Evolutionary conservation across 495 filamentous ascomycete species (phyloP), one percentile per base, ranked within the genome.

Genomic region (Hamigera avellanea): DNA sequence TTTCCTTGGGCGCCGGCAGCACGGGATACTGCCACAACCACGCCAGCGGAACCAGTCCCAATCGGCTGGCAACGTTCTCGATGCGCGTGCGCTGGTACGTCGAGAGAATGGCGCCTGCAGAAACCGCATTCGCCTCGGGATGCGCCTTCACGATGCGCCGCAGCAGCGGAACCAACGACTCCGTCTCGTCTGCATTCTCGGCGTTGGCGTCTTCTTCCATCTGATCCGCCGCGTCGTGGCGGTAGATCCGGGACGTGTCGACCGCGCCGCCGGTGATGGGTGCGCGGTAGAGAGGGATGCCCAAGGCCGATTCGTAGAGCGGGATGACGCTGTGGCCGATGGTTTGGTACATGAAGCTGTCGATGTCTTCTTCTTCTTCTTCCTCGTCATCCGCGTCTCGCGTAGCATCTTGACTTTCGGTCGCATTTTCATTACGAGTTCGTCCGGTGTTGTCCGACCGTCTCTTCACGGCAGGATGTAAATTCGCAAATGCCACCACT

Each of bases 341-440:
- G 1, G 93, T 96, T 64, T 98, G 91, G 69, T 95, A 98, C 91
- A 98, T 96, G 76, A 86, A 95, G 68, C 85, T 93, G 61, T 98
- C 81, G 45, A 91, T 71, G 58, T 93, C 86, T 40, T 78, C 65
- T 40, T 76, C 71, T 32, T 66, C 66, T 6, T 48, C 45, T 16
- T 44, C 47, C 14, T 45, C 45, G 16, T 45, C 48, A 14, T 46
- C 40, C 3, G n/a, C n/a, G n/a, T n/a, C n/a, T n/a, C n/a, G n/a
- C n/a, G n/a, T n/a, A n/a, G n/a, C n/a, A n/a, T n/a, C n/a, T n/a
- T n/a, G n/a, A n/a, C n/a, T 29, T 36, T 23, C 23, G 16, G 13
- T n/a, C n/a, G 36, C 42, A 35, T 40, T 13, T 19, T 30, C 18
- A 8, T 27, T 9, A 10, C 26, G 27, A n/a, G n/a, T n/a, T n/a